Base-by-base conservation (phyloP, 2,329 filamentous ascomycete species). In the Corniculantispora saksenae region DNA sequence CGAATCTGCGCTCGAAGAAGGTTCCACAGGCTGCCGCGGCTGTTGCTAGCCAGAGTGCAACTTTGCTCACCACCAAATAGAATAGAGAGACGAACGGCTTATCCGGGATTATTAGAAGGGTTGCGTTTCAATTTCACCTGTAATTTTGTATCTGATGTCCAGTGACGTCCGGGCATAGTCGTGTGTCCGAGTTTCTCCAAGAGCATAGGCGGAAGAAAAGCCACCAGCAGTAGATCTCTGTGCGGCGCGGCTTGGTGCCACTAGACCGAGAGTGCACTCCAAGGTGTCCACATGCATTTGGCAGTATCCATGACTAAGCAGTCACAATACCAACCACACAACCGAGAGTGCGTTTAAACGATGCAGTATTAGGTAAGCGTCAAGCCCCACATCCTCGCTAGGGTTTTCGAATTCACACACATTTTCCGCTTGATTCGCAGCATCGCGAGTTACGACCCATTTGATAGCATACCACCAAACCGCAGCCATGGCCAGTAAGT, bases 1-100 rank as follows among this genome's bases (percentile, higher is more conserved):
- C 89, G 70, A 87, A 88, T 70, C 72, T 96, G 65, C 88, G 87
- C 71, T 84, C 88, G 53, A 84, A 90, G 69, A 89, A 91, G 75
- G 80, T 97, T 51, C 84, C 87, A 69, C 91, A 89, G 65, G 82
- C 88, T 19, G 88, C 89, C 15, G 83, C 87, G 59, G 72, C 88
- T 60, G 88, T 90, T 12, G 86, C 89, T 5, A 38, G 71, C 69
- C 7, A 47, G 57, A 29, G 55, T 29, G 61, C 61, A 40, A 56
- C 40, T 15, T 48, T 63, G 17, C 61, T 63, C 29, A 50, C 53
- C 21, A 48, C 61, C 40, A 63, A 63, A 40, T 63, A 63, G 61
- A 62, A 38, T 54, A 32, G 40, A 48, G 17, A 47, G 5, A 8
- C 15, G 2, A 43, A 15, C 35, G 40, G 25, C 5, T 29, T 27